Base-by-base conservation (phyloP, 164 flowering plant species). In the Protea cynaroides region DNA sequence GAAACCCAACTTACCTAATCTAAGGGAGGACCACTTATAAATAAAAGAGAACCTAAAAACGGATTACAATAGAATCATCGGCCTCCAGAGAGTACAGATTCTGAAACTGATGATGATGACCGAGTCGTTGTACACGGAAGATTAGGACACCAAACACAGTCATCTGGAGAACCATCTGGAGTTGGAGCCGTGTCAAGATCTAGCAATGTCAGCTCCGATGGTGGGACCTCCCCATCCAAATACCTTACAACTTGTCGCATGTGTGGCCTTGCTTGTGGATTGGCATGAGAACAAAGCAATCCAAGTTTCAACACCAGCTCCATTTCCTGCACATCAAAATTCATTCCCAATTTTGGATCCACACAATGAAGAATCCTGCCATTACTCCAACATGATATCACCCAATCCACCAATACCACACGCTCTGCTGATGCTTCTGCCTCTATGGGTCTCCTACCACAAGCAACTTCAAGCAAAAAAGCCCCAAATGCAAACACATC, bases 401-500 rank as follows among this genome's bases (percentile, higher is more conserved):
- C 76, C 69, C 63, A 73, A 56, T 69, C 69, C 24, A 73, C 69
- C 59, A 73, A 59, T 25, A 65, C 40, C 0, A 17, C 0, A 58
- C 61, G 54, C 8, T 53, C 65, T 1, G 11, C 18, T 17, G 50
- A 17, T 22, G 25, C n/a, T 13, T 56, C 19, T 0, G 22, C 22
- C n/a, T 66, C 74, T 11, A 78, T 64, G 1, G 83, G 83, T 58
- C 63, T 76, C 61, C 79, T 76, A 15, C 83, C 85, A 63, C 81
- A 73, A 25, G 77, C 83, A 10, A 80, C 73, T 58, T 80, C 81
- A 8, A 80, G 76, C 67, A 80, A 19, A 47, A 80, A 69, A 3
- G 71, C 75, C n/a, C 84, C 86, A 25, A 79, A 83, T 0, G 84
- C 72, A 64, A 67, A 81, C 23, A 83, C 83, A 59, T 81, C 86